Conservation (phyloP, 805 yeast genomes). For the Jamesozyma jinghongensis region DNA sequence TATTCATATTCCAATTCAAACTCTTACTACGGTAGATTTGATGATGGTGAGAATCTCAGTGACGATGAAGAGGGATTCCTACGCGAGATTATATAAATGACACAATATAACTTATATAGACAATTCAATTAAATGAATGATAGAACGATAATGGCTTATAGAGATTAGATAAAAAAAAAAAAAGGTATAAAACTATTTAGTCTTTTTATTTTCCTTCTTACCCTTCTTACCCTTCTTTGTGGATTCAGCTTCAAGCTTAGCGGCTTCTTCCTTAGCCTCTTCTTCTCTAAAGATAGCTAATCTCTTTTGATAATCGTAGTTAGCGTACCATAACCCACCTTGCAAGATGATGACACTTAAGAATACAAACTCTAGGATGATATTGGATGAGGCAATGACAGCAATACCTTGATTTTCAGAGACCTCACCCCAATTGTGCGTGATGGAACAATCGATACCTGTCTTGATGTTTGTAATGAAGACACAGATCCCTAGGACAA, state of each 20-base stretch:
- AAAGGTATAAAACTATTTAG: background rate
- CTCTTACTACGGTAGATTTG: background rate
- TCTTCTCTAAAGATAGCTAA: conserved; percentile 27
- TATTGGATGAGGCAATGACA: conserved; percentile 83
- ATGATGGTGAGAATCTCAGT: background rate
- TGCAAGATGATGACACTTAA: conserved; percentile 79
- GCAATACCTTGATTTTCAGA: conserved; percentile 76
- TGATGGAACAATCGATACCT: conserved; percentile 60
- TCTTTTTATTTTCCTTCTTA: conserved; percentile 7
- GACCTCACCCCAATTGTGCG: conserved; percentile 91
- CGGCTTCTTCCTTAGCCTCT: conserved; percentile 18
- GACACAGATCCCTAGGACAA: conserved; percentile 63
- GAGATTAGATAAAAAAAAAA: too few species aligned
- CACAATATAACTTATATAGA: background rate
- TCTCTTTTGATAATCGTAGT: conserved; percentile 43
- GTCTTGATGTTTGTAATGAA: conserved; percentile 80
- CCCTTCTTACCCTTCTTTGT: conserved; percentile 9
- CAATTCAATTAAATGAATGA: too few species aligned
- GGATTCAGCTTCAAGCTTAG: conserved; percentile 1
- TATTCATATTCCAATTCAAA: too few species aligned
- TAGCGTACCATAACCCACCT: conserved; percentile 82
- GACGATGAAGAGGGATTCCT: conserved; percentile 2
- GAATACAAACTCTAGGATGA: conserved; percentile 61
- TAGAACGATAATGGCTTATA: too few species aligned
- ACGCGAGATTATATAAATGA: conserved; percentile 1